A percentile compares a stretch with the other conserved stretches of the same genome.
Conservation (phyloP, 176 grass and related monocot genomes). For the Puya raimondii region DNA sequence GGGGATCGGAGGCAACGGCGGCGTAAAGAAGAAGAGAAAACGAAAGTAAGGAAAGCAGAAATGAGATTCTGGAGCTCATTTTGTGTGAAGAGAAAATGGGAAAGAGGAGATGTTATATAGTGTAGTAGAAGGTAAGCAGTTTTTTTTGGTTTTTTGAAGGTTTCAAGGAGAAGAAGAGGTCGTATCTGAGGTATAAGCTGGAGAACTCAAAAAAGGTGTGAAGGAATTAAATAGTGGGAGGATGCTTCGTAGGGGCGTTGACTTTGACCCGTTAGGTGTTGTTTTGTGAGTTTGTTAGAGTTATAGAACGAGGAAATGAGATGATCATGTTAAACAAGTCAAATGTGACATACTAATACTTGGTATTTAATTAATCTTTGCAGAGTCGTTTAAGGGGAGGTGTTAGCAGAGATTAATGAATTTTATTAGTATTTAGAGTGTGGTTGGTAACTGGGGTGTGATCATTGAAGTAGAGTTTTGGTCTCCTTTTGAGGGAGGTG, state of each 20-base stretch:
- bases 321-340: no score
- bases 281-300: no score
- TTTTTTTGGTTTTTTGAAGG: background rate
- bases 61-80: slow-evolving; percentile 18
- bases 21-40: background rate
- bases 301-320: no score
- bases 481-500: no score
- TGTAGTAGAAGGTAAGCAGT: background rate
- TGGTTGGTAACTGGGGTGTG: no score
- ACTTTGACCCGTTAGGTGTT: no score
- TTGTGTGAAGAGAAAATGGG: background rate
- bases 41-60: slow-evolving; percentile 5
- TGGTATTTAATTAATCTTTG: no score
- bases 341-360: no score
- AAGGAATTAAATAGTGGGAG: background rate
- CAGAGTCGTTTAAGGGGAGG: no score
- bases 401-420: no score
- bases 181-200: background rate
- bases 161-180: background rate
- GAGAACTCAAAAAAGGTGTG: background rate
- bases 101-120: background rate
- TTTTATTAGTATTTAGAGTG: no score
- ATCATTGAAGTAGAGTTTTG: no score
- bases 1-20: background rate
- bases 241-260: background rate